Percentiles rank a stretch among this genome's conserved stretches.
Evolutionary conservation across 2,329 filamentous ascomycete genomes (phyloP).

Genomic region (Onygenales sp.): DNA sequence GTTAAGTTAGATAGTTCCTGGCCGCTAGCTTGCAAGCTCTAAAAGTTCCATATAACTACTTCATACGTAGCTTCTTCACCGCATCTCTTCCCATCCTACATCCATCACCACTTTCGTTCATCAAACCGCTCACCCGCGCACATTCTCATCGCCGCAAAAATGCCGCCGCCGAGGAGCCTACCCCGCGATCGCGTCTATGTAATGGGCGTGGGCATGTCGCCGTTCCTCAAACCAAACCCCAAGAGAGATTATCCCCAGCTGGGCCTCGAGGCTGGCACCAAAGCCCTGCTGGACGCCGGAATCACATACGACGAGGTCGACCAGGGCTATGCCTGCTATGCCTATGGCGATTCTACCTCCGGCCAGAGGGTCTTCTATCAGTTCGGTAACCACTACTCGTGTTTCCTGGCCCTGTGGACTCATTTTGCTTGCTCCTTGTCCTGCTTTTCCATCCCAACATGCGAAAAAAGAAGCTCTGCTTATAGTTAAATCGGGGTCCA

Average conservation of each 20-base stretch:
- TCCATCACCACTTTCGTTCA: no score
- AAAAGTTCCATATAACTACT: no score
- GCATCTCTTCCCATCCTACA: no score
- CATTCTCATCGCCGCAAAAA: not conserved
- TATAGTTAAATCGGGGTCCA: not conserved
- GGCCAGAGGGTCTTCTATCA: conserved; percentile 19
- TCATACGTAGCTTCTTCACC: no score
- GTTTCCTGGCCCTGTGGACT: not conserved
- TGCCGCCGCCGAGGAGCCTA: not conserved
- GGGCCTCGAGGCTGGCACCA: conserved; percentile 19
- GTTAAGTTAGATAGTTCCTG: no score
- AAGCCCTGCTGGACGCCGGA: conserved; percentile 17
- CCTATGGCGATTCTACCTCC: conserved; percentile 15
- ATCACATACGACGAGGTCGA: conserved; percentile 19
- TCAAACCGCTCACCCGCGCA: no score
- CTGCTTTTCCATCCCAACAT: not conserved
- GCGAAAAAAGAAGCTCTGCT: not conserved
- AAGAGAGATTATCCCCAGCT: conserved; percentile 24
- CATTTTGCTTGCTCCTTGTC: not conserved
- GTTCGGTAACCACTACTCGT: conserved; percentile 8
- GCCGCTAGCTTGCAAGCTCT: no score
- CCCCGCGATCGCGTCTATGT: conserved; percentile 12
- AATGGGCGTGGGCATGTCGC: conserved; percentile 17
- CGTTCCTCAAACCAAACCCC: conserved; percentile 21
- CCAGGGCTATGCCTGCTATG: conserved; percentile 14